Evolutionary conservation across 2,329 filamentous ascomycete genomes (phyloP), one percentile per base, ranked within the genome.

Genomic region (Verticillium nubilum): DNA sequence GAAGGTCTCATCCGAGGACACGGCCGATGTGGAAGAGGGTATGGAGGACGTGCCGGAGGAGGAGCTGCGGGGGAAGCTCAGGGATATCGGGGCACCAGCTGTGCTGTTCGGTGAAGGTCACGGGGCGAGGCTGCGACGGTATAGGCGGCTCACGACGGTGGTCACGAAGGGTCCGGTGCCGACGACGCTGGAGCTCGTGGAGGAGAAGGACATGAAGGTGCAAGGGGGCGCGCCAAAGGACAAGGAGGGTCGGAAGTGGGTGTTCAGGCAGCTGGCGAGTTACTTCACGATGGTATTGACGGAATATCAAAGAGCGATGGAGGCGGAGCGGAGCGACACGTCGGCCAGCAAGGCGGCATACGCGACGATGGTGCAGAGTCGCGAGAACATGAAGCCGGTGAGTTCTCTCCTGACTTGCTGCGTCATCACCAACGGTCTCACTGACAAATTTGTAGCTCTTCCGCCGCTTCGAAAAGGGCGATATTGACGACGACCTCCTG

Each of bases 251-350:
- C 84, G 86, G 53, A 78, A 82, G 52, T 92, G 89, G 73, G 78
- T 99, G 47, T 94, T 89, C 77, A 83, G 94, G 12, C 94, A 99
- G 74, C 81, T 99, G 59, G 91, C 90, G 23, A 95, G 91, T 55
- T 99, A 97, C 78, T 98, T 99, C 77, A 96, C 91, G 58, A 92
- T 99, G 86, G 86, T 99, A n/a, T 79, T 99, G 60, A 84, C 82
- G 52, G 94, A 96, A 73, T 99, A 96, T 89, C 86, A 93, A 67
- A 71, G 78, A 47, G 92, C 93, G 5, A 84, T 99, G 67, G 85
- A 90, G 66, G 85, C 87, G 61, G 78, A 84, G 69, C 78, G 74
- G 66, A 73, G 73, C 28, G 82, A 86, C 58, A 93, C 90, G 28
- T 89, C 87, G 65, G 86, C 91, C 23, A 92, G 93, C 67, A 92